Base-by-base conservation (phyloP, 2,329 filamentous ascomycete species). In the Exophiala xenobiotica region DNA sequence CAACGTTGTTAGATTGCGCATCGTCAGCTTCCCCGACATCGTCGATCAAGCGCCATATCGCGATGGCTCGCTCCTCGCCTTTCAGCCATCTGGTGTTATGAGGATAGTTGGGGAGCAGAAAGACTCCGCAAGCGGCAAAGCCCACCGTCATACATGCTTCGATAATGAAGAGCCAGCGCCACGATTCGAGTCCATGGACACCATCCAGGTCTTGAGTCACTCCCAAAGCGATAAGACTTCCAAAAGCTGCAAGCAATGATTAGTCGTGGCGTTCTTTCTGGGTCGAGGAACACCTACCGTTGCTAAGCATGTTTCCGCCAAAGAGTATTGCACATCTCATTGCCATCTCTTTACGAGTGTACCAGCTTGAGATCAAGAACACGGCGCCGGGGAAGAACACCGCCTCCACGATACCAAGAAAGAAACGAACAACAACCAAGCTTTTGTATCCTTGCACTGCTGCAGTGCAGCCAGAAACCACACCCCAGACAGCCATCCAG, bases 251-350 rank as follows among this genome's bases (percentile, higher is more conserved):
- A 38, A 27, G 6, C 5, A 18, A 11, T 19, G 35, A 19, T 19
- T 9, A 38, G 35, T 19, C n/a, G 11, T 38, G n/a, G 18, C 2
- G 26, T 27, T 12, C 7, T 27, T 27, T 27, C 26, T 7, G 26
- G 7, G 6, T 12, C 6, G 7, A 27, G 9, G 18, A 9, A 11
- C 19, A 38, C 35, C 2, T 19, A 38, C 35, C 86, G 3, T 85
- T 85, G 1, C 82, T 85, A 18, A 89, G 78, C 24, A 88, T 72
- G 0, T 82, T 82, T 0, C 85, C 86, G 0, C 63, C 62, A 45
- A 64, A 64, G 4, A 65, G 56, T 2, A 57, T 61, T 5, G 64
- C 64, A 26, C 64, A 64, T n/a, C 64, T 60, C 40, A 61, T 63
- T 49, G 46, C 82, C 82, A 64, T 80, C 4, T 60, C 61, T 4